Evolutionary conservation across 495 filamentous ascomycete species (phyloP).

Genomic region (Acidiella bohemica): DNA sequence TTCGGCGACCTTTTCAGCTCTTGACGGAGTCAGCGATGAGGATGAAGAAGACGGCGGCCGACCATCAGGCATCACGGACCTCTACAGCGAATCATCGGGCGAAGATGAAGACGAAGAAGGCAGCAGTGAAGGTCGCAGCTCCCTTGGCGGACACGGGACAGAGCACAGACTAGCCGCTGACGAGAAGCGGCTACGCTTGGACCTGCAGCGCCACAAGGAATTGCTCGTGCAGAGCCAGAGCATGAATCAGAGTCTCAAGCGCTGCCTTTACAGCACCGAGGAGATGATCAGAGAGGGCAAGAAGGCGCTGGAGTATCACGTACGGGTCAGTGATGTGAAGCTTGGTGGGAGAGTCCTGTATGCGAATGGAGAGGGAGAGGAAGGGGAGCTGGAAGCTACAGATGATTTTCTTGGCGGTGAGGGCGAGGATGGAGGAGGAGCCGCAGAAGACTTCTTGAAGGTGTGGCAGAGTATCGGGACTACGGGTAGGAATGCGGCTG

Average conservation of each 20-base stretch:
- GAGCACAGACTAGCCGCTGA: slow-evolving; percentile 39
- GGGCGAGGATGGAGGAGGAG: too few species aligned
- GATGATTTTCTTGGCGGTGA: not conserved
- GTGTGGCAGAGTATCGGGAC: slow-evolving; percentile 10
- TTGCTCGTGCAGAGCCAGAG: slow-evolving; percentile 77
- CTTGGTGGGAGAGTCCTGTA: slow-evolving; percentile 68
- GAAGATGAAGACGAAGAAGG: slow-evolving; percentile 16
- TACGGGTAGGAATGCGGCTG: slow-evolving; percentile 10
- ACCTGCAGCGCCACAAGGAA: slow-evolving; percentile 79
- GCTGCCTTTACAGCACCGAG: slow-evolving; percentile 77
- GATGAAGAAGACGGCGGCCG: slow-evolving; percentile 28
- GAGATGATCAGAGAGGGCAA: slow-evolving; percentile 77
- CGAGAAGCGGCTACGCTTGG: slow-evolving; percentile 62
- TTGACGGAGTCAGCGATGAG: slow-evolving; percentile 13
- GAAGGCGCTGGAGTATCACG: slow-evolving; percentile 69
- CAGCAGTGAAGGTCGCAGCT: slow-evolving; percentile 32
- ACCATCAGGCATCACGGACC: slow-evolving; percentile 4
- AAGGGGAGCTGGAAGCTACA: slow-evolving; percentile 3
- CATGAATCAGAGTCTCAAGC: slow-evolving; percentile 83
- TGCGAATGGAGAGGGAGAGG: slow-evolving; percentile 41
- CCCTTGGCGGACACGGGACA: too few species aligned
- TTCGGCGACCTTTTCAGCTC: slow-evolving; percentile 47
- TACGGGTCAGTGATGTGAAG: slow-evolving; percentile 62
- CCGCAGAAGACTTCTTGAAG: slow-evolving; percentile 10
- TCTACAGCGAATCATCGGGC: slow-evolving; percentile 13